Conservation (phyloP, 495 filamentous ascomycete genomes). For the Aspergillus carlsbadensis region DNA sequence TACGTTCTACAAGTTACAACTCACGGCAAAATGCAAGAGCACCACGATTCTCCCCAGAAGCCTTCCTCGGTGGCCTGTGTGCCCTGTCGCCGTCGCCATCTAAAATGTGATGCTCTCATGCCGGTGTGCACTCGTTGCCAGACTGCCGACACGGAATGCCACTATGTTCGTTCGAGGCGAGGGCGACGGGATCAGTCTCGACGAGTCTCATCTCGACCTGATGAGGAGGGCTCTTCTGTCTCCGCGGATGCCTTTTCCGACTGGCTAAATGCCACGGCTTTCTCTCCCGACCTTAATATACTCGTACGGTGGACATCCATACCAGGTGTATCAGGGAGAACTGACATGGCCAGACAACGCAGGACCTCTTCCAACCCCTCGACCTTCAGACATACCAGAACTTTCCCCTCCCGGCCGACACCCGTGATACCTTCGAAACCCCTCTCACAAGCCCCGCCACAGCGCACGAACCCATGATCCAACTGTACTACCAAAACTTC, state of each 20-base stretch:
- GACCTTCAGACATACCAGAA: not conserved
- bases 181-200: conserved; percentile 31
- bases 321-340: not conserved
- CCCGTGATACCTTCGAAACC: not conserved
- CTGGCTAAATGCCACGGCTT: conserved; percentile 19
- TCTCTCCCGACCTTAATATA: conserved; percentile 14
- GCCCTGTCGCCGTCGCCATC: conserved; percentile 54
- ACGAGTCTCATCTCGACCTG: conserved; percentile 8
- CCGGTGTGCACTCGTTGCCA: conserved; percentile 37
- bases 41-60: conserved; percentile 7
- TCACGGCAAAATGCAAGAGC: conserved; percentile 9
- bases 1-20: not conserved
- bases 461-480: conserved; percentile 38
- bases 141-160: conserved; percentile 20
- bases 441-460: conserved; percentile 9
- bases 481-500: conserved; percentile 63
- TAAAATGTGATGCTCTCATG: conserved; percentile 54
- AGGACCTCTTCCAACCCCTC: conserved; percentile 17
- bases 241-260: conserved; percentile 12
- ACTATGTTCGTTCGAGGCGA: conserved; percentile 27
- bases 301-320: not conserved
- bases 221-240: conserved; percentile 15
- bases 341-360: conserved; percentile 18
- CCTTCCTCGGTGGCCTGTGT: conserved; percentile 52
- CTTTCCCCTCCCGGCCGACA: conserved; percentile 4